Base-by-base conservation (phyloP, 176 grass and related monocot species). In the Ensete ventricosum region DNA sequence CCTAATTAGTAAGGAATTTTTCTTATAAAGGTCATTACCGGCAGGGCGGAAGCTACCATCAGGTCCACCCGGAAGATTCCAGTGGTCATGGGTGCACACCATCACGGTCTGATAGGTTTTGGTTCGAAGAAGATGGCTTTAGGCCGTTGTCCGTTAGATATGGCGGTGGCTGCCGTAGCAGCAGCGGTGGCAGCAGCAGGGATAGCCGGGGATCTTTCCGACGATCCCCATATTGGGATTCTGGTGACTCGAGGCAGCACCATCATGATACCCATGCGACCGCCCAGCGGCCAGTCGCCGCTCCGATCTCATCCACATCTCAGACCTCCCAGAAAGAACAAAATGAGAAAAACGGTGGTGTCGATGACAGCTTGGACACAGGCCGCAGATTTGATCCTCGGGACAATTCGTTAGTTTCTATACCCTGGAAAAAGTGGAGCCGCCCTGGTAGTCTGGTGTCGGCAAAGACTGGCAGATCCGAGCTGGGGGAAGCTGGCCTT, bases 221-320 rank as follows among this genome's bases (percentile, higher is more conserved):
- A 1, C 57, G 59, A 64, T 76, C 59, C 34, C 57, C 59, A 23
- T 54, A 24, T 26, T 29, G 51, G 71, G 71, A 73, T 73, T 54
- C 22, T 25, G 27, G 69, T 55, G 90, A 94, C 24, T 82, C 88
- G 0, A 75, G 83, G 25, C 88, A 49, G 82, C 84, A 13, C n/a
- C 80, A 59, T 74, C 79, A 77, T 51, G 66, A 59, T 16, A 24
- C 48, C 2, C 23, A 64, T 63, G 16, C 52, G 69, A 85, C 86
- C 9, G 81, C 90, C 55, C 87, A 87, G 66, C 89, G 90, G 82
- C 89, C 95, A 75, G 82, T 99, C 2, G 88, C 95, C 9, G 86
- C 88, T 14, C 91, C 88, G 25, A 87, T 89, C 74, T 81, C 62
- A 57, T 84, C 77, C 0, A 48, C 76, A 74, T 54, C 57, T 24